Percentiles rank a stretch among this genome's conserved stretches.
phyloP scores from a whole-genome alignment of 805 yeast species.

The Metschnikowia anglica region DNA sequence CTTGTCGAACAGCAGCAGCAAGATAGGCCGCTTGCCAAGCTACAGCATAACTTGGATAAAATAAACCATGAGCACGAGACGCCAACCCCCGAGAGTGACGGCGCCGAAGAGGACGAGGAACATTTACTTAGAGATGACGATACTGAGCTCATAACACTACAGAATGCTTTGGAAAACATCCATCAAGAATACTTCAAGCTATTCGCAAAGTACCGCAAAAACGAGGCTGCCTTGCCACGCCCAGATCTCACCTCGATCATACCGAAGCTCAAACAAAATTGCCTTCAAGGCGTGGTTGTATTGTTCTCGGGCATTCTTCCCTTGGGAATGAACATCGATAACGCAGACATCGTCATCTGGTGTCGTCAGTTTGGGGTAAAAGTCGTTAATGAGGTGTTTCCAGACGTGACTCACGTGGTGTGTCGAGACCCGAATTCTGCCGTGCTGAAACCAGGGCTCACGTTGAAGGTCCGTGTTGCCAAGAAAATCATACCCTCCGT shows the following conservation, averaged over 20 bases:
- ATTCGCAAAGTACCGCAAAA: conserved; percentile 10
- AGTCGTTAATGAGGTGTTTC: conserved; percentile 68
- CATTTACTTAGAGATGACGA: conserved; percentile 77
- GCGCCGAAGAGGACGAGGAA: conserved; percentile 37
- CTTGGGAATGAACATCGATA: conserved; percentile 65
- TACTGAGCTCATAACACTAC: conserved; percentile 64
- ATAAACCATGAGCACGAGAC: conserved; percentile 36
- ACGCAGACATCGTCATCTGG: conserved; percentile 90
- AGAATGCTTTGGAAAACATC: conserved; percentile 58
- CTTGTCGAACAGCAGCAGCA: conserved; percentile 76
- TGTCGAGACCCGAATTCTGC: conserved; percentile 56
- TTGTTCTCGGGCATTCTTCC: conserved; percentile 91
- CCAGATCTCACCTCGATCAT: conserved; percentile 72
- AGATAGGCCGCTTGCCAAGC: conserved; percentile 79
- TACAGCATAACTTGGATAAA: conserved; percentile 70
- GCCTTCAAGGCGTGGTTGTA: conserved; percentile 66
- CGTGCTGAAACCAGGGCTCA: conserved; percentile 40
- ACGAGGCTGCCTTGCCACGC: conserved; percentile 18
- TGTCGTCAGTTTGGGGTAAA: conserved; percentile 87
- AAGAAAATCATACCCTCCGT: conserved; percentile 57
- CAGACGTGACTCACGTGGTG: conserved; percentile 80
- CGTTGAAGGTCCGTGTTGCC: conserved; percentile 83
- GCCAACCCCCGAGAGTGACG: conserved; percentile 24
- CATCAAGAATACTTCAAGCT: conserved; percentile 62
- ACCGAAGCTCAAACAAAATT: conserved; percentile 68